Evolutionary conservation across 2,329 filamentous ascomycete genomes (phyloP).

Genomic region (Boeremia exigua): DNA sequence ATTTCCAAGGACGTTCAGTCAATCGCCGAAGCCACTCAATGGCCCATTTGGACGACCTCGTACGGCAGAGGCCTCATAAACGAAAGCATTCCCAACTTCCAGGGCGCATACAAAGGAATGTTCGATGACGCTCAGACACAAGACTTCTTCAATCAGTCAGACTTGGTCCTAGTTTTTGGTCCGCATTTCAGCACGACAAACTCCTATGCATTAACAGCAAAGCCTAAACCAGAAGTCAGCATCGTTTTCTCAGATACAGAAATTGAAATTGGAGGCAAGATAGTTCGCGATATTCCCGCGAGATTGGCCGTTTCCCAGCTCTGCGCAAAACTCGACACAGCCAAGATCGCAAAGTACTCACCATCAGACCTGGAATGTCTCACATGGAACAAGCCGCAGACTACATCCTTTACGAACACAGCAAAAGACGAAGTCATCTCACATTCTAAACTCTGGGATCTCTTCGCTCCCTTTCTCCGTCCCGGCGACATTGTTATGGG

Average conservation of each 20-base stretch:
- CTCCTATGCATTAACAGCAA: slow-evolving; percentile 48
- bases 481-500: slow-evolving; percentile 63
- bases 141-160: slow-evolving; percentile 49
- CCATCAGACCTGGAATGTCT: slow-evolving; percentile 1
- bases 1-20: slow-evolving; percentile 52
- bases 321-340: neutral
- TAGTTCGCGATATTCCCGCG: slow-evolving; percentile 48
- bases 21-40: slow-evolving; percentile 52
- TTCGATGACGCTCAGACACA: slow-evolving; percentile 47
- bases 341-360: neutral
- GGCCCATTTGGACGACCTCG: slow-evolving; percentile 56
- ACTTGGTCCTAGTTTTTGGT: slow-evolving; percentile 56
- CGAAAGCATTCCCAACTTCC: slow-evolving; percentile 55
- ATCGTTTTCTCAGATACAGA: slow-evolving; percentile 45
- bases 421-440: slow-evolving; percentile 46
- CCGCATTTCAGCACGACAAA: slow-evolving; percentile 58
- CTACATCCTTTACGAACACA: neutral
- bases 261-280: slow-evolving; percentile 40
- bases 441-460: slow-evolving; percentile 58
- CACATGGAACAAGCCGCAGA: neutral
- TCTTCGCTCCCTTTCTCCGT: slow-evolving; percentile 55
- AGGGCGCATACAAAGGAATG: slow-evolving; percentile 57
- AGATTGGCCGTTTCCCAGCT: slow-evolving; percentile 18
- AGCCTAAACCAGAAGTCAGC: slow-evolving; percentile 43
- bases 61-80: slow-evolving; percentile 61